Evolutionary conservation across 2,329 filamentous ascomycete genomes (phyloP).

Genomic region (Zymoseptoria passerinii): DNA sequence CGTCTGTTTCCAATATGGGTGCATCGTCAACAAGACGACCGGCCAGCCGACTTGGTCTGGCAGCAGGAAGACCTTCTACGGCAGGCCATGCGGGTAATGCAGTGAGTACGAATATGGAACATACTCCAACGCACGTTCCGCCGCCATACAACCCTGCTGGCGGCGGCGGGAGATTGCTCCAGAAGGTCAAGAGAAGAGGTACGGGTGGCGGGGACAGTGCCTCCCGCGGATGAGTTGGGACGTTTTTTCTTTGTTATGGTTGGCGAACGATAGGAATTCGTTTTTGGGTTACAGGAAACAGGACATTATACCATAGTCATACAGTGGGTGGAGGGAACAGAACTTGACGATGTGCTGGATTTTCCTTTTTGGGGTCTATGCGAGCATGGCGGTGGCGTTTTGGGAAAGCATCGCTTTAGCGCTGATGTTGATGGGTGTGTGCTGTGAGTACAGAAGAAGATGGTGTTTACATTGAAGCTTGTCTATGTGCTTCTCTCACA

Average conservation of each 20-base stretch:
- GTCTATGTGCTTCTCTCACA: too few species aligned
- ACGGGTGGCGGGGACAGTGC: background rate
- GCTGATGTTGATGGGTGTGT: too few species aligned
- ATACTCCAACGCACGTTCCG: background rate
- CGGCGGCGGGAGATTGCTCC: background rate
- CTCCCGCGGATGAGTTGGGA: background rate
- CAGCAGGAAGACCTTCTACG: background rate
- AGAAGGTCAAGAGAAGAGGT: background rate
- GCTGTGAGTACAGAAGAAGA: too few species aligned
- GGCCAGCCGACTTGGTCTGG: background rate
- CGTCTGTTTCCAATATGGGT: background rate
- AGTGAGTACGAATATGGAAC: background rate
- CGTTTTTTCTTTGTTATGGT: background rate
- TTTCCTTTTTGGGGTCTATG: too few species aligned
- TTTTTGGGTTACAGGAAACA: too few species aligned
- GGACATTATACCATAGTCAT: too few species aligned
- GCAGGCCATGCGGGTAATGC: background rate
- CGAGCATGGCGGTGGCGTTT: too few species aligned
- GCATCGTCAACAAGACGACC: background rate
- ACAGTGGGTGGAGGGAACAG: too few species aligned
- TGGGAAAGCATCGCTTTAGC: too few species aligned
- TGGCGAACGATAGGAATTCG: too few species aligned
- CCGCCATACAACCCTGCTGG: background rate
- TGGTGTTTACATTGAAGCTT: too few species aligned
- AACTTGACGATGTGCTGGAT: too few species aligned